Conservation (phyloP, 176 grass and related monocot species). For the Aegilops tauschii region DNA sequence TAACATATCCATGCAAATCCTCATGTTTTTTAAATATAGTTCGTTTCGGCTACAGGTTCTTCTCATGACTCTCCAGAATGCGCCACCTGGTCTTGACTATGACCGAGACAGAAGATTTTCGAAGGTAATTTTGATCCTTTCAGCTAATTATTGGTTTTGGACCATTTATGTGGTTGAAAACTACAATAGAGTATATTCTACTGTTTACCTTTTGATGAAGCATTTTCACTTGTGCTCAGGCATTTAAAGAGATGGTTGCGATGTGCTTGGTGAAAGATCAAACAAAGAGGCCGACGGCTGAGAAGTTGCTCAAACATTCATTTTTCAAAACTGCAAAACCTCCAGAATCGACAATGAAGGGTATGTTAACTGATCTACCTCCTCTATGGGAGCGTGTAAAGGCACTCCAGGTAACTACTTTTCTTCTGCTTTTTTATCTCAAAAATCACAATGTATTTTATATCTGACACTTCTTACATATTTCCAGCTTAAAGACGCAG, state of each 20-base stretch:
- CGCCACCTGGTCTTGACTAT: slow-evolving; percentile 98
- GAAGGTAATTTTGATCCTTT: slow-evolving; percentile 85
- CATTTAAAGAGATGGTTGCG: slow-evolving; percentile 99
- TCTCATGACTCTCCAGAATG: slow-evolving; percentile 98
- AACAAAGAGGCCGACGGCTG: slow-evolving; percentile 95
- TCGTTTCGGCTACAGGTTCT: slow-evolving; percentile 66
- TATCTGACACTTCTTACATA: slow-evolving; percentile 25
- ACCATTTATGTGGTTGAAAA: slow-evolving; percentile 9
- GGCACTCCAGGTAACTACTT: slow-evolving; percentile 75
- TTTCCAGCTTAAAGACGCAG: slow-evolving; percentile 92
- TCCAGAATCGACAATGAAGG: slow-evolving; percentile 80
- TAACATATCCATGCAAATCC: not conserved
- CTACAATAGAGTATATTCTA: slow-evolving; percentile 12
- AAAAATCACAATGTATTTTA: slow-evolving; percentile 8
- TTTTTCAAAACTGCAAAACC: slow-evolving; percentile 95
- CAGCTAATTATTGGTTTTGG: slow-evolving; percentile 28
- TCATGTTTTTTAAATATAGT: slow-evolving; percentile 14
- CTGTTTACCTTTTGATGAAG: slow-evolving; percentile 50
- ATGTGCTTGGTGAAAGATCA: slow-evolving; percentile 99
- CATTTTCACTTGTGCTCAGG: slow-evolving; percentile 82
- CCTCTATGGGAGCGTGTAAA: slow-evolving; percentile 97
- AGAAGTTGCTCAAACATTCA: slow-evolving; percentile 93
- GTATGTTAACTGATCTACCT: slow-evolving; percentile 77
- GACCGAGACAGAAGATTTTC: slow-evolving; percentile 96
- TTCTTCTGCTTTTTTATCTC: slow-evolving; percentile 16